Evolutionary conservation across 2,329 filamentous ascomycete species (phyloP).

Genomic region (Paradendryphiella salina): DNA sequence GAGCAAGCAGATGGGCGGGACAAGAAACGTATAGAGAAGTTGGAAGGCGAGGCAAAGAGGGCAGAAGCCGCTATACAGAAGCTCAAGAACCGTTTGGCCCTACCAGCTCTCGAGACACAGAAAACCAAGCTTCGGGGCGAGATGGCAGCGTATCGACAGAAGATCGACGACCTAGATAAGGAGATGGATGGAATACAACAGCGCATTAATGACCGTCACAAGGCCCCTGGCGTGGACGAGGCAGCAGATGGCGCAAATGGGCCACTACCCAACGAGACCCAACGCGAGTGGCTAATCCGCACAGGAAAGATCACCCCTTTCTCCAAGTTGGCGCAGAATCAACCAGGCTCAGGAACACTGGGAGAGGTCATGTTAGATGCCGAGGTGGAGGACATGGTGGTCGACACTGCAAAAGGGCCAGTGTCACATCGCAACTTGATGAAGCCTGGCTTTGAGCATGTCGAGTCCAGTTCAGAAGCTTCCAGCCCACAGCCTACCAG

Average conservation of each 20-base stretch:
- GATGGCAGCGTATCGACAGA: slow-evolving; percentile 66
- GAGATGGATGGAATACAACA: slow-evolving; percentile 80
- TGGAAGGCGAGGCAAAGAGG: slow-evolving; percentile 56
- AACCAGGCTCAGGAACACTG: slow-evolving; percentile 68
- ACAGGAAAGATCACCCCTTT: slow-evolving; percentile 99
- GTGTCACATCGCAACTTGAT: slow-evolving; percentile 54
- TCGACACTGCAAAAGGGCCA: slow-evolving; percentile 47
- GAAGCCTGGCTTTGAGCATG: slow-evolving; percentile 52
- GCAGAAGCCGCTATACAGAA: slow-evolving; percentile 67
- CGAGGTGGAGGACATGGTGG: slow-evolving; percentile 67
- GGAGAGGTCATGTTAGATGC: slow-evolving; percentile 79
- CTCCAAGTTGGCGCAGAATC: slow-evolving; percentile 71
- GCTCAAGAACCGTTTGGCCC: slow-evolving; percentile 60
- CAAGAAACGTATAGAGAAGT: slow-evolving; percentile 64
- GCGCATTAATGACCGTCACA: slow-evolving; percentile 76
- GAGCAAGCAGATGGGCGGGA: slow-evolving; percentile 68
- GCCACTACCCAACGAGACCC: slow-evolving; percentile 75
- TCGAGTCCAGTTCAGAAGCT: slow-evolving; percentile 33
- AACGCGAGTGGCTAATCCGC: slow-evolving; percentile 86
- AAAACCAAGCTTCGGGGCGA: slow-evolving; percentile 65
- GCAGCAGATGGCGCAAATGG: slow-evolving; percentile 55
- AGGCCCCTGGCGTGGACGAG: slow-evolving; percentile 55
- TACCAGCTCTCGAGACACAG: slow-evolving; percentile 58
- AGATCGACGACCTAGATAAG: slow-evolving; percentile 65
- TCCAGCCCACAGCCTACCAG: slow-evolving; percentile 36